A percentile compares a stretch with the other conserved stretches of the same genome.
Evolutionary conservation across 2,329 filamentous ascomycete species (phyloP).

Genomic region (Atkinsonella texensis): DNA sequence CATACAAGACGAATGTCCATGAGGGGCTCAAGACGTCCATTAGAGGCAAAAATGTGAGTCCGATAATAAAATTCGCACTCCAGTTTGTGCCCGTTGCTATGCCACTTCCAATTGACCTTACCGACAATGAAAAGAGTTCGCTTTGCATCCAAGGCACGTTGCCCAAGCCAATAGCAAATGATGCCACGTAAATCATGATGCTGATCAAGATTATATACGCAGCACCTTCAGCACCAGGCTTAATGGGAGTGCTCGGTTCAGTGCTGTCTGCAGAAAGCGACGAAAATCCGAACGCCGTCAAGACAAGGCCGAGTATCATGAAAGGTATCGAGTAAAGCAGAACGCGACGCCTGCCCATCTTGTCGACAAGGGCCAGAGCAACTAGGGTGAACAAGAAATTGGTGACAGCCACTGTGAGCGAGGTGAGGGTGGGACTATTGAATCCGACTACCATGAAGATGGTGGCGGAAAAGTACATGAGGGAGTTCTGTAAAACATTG

Average conservation of each 20-base stretch:
- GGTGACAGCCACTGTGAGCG: conserved; percentile 67
- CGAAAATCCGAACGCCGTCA: conserved; percentile 62
- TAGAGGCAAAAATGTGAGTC: conserved; percentile 77
- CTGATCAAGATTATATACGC: conserved; percentile 54
- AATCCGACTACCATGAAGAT: conserved; percentile 73
- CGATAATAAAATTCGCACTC: conserved; percentile 76
- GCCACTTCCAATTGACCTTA: conserved; percentile 60
- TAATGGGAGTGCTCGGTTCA: conserved; percentile 3
- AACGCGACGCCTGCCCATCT: conserved; percentile 65
- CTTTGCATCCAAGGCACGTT: conserved; percentile 96
- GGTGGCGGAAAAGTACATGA: conserved; percentile 86
- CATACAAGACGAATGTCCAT: conserved; percentile 76
- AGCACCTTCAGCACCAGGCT: conserved; percentile 18
- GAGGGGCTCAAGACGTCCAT: conserved; percentile 64
- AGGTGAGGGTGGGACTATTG: conserved; percentile 64
- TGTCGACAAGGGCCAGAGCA: conserved; percentile 67
- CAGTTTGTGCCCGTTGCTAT: conserved; percentile 74
- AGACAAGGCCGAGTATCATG: conserved; percentile 62
- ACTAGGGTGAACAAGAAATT: conserved; percentile 72
- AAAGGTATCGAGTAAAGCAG: conserved; percentile 73
- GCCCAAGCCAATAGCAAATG: conserved; percentile 78
- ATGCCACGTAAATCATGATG: conserved; percentile 72
- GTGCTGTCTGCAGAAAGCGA: conserved; percentile 38
- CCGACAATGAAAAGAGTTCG: conserved; percentile 72
- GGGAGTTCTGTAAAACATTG: conserved; percentile 49